A percentile compares a stretch with the other conserved stretches of the same genome.
These are phyloP conservation scores for Alternaria metachromatica DNA, from an alignment of 2,329 filamentous ascomycete genomes.

Conservation along the genomic window DNA sequence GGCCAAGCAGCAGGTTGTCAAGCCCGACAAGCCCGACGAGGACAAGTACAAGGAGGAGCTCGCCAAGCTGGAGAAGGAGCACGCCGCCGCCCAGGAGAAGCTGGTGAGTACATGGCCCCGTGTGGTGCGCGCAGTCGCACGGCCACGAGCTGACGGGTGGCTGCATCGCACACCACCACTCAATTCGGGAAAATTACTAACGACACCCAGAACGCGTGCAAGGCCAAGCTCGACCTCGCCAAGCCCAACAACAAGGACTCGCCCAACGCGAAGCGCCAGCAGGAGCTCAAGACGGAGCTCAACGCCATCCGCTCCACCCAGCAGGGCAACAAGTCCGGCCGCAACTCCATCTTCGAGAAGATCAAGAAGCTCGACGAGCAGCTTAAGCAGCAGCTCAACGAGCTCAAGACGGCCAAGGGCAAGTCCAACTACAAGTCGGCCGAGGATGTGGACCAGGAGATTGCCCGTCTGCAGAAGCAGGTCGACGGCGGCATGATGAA, in stretches of 20 bases:
- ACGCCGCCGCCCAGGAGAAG: slow-evolving; percentile 76
- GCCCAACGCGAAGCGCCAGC: slow-evolving; percentile 79
- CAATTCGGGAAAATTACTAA: slow-evolving; percentile 13
- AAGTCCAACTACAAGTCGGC: slow-evolving; percentile 84
- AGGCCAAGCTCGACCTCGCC: slow-evolving; percentile 85
- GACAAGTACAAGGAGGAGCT: slow-evolving; percentile 80
- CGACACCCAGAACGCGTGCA: slow-evolving; percentile 74
- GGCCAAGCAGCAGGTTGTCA: slow-evolving; percentile 54
- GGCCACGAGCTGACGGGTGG: slow-evolving; percentile 16
- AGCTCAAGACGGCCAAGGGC: slow-evolving; percentile 84
- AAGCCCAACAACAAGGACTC: slow-evolving; percentile 83
- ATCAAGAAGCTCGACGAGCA: slow-evolving; percentile 91
- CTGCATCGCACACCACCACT: slow-evolving; percentile 13
- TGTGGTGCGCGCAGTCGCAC: slow-evolving; percentile 1
- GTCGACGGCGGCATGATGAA: slow-evolving; percentile 92
- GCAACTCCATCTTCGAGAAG: slow-evolving; percentile 80
- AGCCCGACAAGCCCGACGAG: slow-evolving; percentile 88
- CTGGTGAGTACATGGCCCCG: slow-evolving; percentile 57
- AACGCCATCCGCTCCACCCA: slow-evolving; percentile 87
- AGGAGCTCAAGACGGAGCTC: slow-evolving; percentile 83
- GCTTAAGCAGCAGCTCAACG: slow-evolving; percentile 80
- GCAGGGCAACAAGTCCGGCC: slow-evolving; percentile 82
- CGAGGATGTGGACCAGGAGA: slow-evolving; percentile 86
- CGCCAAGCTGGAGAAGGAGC: slow-evolving; percentile 84
- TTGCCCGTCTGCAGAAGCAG: slow-evolving; percentile 79